Conservation (phyloP, 2,329 filamentous ascomycete species). For the Dendryphion nanum region DNA sequence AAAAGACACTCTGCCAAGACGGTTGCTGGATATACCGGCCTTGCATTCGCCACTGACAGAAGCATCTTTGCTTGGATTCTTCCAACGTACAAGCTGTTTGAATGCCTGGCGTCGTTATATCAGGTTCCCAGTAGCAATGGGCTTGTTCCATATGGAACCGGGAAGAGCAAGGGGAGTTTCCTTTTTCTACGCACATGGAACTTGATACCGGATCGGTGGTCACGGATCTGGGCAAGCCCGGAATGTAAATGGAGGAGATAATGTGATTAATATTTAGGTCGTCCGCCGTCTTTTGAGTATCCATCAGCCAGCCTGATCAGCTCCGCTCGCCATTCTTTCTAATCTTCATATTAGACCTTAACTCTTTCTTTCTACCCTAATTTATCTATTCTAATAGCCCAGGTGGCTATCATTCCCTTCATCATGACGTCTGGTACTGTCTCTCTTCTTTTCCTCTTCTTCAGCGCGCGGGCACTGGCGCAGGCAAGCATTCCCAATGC, state of each 20-base stretch:
- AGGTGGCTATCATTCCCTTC: conserved; percentile 26
- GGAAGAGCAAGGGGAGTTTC: neutral
- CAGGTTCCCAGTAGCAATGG: conserved; percentile 10
- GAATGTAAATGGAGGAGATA: conserved; percentile 4
- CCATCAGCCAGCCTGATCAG: neutral
- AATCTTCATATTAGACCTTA: conserved; percentile 17
- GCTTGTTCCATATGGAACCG: conserved; percentile 3
- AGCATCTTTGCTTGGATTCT: conserved; percentile 11
- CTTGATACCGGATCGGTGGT: neutral
- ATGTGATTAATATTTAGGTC: too few relatives aligned
- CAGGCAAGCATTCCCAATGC: conserved; percentile 23
- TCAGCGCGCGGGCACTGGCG: conserved; percentile 26
- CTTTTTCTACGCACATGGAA: neutral
- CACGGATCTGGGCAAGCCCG: conserved; percentile 11
- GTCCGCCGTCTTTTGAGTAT: too few relatives aligned
- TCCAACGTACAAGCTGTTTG: conserved; percentile 4
- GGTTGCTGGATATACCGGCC: conserved; percentile 22
- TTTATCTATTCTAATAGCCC: conserved; percentile 26
- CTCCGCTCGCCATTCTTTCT: conserved; percentile 21
- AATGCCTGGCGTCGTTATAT: conserved; percentile 10
- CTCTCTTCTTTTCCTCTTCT: conserved; percentile 27
- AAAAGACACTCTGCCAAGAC: conserved; percentile 19
- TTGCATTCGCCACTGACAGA: conserved; percentile 10
- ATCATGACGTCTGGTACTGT: conserved; percentile 38
- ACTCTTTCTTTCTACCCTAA: conserved; percentile 19